These are phyloP conservation scores for Neckera pumila DNA, from an alignment of 225 moss, liverwort and hornwort genomes.

Conservation along the genomic window DNA sequence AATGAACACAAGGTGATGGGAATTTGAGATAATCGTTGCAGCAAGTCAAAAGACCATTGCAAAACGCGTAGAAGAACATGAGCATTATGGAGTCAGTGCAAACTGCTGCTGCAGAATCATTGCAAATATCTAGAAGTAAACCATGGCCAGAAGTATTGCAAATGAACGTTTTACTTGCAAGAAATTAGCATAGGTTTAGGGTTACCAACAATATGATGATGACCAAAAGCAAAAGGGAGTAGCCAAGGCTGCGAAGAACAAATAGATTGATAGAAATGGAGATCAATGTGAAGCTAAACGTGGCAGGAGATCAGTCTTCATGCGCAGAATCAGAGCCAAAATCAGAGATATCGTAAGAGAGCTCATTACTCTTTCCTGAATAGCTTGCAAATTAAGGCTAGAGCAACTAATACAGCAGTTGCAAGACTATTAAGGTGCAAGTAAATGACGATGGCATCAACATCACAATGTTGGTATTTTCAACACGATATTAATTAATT, in stretches of 20 bases:
- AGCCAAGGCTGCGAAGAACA: background rate
- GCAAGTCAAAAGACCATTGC: background rate
- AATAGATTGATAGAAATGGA: background rate
- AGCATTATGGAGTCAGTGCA: background rate
- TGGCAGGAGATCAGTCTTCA: background rate
- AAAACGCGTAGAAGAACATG: background rate
- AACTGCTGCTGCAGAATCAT: background rate
- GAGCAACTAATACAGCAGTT: background rate
- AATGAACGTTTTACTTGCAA: background rate
- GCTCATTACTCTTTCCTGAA: background rate
- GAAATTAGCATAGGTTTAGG: background rate
- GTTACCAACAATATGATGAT: background rate
- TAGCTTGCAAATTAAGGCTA: background rate
- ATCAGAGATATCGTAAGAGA: background rate
- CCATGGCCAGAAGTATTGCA: background rate
- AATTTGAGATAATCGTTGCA: background rate
- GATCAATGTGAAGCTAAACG: background rate
- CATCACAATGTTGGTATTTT: background rate
- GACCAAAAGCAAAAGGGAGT: background rate
- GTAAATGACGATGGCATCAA: background rate
- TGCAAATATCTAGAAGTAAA: background rate
- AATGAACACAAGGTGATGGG: background rate
- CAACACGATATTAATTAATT: too few relatives aligned
- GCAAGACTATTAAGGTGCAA: background rate
- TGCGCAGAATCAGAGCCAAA: background rate